Percentiles rank a stretch among this genome's conserved stretches.
Conservation (phyloP, 2,329 filamentous ascomycete genomes). For the Lasiodiplodia sp. region DNA sequence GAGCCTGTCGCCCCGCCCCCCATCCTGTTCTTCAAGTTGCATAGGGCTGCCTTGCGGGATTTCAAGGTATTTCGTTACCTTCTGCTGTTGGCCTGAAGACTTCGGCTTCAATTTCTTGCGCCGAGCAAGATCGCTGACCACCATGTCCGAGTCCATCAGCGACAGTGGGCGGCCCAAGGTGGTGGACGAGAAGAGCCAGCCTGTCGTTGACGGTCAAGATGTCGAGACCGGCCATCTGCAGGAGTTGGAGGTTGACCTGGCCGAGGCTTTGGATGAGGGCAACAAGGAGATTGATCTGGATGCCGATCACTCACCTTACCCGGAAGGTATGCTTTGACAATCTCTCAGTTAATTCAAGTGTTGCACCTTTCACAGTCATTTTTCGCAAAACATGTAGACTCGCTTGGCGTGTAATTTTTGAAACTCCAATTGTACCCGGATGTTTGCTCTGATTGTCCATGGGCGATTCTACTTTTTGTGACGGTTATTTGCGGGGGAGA, state of each 20-base stretch:
- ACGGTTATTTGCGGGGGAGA: too few relatives aligned
- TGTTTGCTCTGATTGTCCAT: neutral
- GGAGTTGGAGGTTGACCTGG: conserved; percentile 26
- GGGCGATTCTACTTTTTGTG: neutral
- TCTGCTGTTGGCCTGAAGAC: neutral
- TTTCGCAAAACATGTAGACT: neutral
- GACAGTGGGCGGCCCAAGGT: conserved; percentile 3
- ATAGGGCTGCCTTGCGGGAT: neutral
- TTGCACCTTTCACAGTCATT: neutral
- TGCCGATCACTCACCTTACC: conserved; percentile 28
- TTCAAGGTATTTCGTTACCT: neutral
- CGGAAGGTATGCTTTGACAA: conserved; percentile 15
- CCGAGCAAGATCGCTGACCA: neutral
- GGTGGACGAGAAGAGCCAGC: conserved; percentile 18
- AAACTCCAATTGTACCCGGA: too few relatives aligned
- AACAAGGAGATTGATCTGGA: conserved; percentile 22
- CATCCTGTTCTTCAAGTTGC: neutral
- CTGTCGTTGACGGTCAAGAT: conserved; percentile 12
- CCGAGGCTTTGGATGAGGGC: conserved; percentile 20
- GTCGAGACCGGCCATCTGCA: conserved; percentile 23
- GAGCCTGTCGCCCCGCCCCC: neutral
- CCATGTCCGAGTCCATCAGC: conserved; percentile 17
- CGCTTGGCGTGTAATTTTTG: too few relatives aligned
- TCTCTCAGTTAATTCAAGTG: neutral
- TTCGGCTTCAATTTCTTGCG: neutral